Evolutionary conservation across 2,329 filamentous ascomycete species (phyloP).

Genomic region (Cytospora mali): DNA sequence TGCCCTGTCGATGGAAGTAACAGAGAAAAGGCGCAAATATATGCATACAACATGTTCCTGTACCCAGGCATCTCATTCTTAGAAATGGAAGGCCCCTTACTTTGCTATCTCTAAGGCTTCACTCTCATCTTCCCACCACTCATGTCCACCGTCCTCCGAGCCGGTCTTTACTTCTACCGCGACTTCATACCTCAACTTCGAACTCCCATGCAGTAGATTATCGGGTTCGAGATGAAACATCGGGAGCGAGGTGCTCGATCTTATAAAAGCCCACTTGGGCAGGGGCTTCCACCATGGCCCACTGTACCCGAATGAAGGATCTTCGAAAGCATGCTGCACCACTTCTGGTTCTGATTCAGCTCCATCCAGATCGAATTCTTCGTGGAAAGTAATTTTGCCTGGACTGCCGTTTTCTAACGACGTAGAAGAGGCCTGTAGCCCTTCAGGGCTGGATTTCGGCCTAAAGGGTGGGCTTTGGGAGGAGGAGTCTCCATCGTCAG

Average conservation of each 20-base stretch:
- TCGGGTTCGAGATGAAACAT: slow-evolving; percentile 8
- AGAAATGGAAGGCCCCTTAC: slow-evolving; percentile 5
- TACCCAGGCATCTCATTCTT: not conserved
- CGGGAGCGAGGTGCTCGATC: slow-evolving; percentile 24
- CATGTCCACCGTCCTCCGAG: not conserved
- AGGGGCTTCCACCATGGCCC: slow-evolving; percentile 13
- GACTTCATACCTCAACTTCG: slow-evolving; percentile 10
- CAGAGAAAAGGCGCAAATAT: not conserved
- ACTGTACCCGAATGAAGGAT: not conserved
- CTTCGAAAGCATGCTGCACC: not conserved
- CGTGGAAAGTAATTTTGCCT: not conserved
- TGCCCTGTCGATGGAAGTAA: not conserved
- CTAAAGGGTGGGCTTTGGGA: not conserved
- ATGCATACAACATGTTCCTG: not conserved
- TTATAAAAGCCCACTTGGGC: slow-evolving; percentile 17
- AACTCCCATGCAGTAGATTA: slow-evolving; percentile 18
- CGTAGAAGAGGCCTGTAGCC: too few relatives aligned
- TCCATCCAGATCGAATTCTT: not conserved
- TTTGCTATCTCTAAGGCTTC: not conserved
- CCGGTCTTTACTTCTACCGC: not conserved
- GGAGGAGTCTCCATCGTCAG: not conserved
- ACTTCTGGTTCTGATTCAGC: not conserved
- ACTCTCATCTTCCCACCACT: not conserved
- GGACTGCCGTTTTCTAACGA: not conserved
- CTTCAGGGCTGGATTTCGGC: not conserved